Base-by-base conservation (phyloP, 139 green algal species). In the Chlorella vulgaris region DNA sequence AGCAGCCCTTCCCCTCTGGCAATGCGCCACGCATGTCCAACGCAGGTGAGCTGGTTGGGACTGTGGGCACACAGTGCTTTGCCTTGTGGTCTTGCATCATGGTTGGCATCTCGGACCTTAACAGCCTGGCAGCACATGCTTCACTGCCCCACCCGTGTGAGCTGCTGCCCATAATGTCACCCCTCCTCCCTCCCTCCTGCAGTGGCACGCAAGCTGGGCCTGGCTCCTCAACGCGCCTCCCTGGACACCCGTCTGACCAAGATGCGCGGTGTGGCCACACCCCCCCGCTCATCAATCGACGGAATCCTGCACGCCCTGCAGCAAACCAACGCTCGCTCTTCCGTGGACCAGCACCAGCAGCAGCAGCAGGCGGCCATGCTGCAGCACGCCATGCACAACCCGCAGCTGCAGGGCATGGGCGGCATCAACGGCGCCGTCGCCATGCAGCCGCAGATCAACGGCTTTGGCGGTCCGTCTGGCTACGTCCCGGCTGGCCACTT, bases 151-250 rank as follows among this genome's bases (percentile, higher is more conserved):
- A 33, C 63, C 63, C 26, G 24, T 21, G 22, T 39, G 40, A 65
- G 55, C 55, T 29, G 36, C 40, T 73, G 67, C 68, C 42, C 31
- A 61, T 28, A 13, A 7, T 26, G 31, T 33, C 38, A 0, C 33
- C 21, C 51, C 33, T n/a, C n/a, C 33, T 21, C 33, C 4, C 53
- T 36, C 19, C 60, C 21, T 39, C 35, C 71, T 84, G 90, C 91
- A 40, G 94, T 95, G 61, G 92, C 92, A 4, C 84, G 92, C 31
- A 91, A 92, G 51, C 89, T 94, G 75, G 92, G 92, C 39, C 86
- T 96, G 61, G 84, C 84, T 1, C 83, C 84, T 0, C 63, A 78
- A 43, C 61, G 63, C 40, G 42, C 78, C 42, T 60, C 83, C 7
- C 53, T 69, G 42, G 83, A 74, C 10, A 68, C 74, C 33, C 75